Conservation (phyloP, 352 stramenopile species). For the Phytophthora sojae region DNA sequence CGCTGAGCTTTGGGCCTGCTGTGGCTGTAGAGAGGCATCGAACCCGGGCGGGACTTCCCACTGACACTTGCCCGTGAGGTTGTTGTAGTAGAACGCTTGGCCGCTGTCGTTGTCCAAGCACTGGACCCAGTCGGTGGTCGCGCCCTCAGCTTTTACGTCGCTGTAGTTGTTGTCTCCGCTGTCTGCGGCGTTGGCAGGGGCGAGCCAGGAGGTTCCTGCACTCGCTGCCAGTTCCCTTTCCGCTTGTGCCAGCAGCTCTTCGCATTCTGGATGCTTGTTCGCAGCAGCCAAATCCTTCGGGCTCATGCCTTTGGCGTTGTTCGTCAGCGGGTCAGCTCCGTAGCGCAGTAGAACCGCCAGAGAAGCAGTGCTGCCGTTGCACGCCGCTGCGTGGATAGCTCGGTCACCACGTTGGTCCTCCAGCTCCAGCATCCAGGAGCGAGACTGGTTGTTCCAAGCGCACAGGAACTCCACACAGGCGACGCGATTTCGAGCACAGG, state of each 20-base stretch:
- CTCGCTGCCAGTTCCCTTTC: conserved; percentile 47
- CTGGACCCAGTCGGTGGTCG: conserved; percentile 52
- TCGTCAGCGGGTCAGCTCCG: conserved; percentile 53
- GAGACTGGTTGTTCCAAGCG: conserved; percentile 67
- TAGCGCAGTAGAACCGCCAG: conserved; percentile 58
- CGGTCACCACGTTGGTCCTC: conserved; percentile 68
- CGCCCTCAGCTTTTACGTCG: conserved; percentile 15
- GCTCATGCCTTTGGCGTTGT: conserved; percentile 60
- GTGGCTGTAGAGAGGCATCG: conserved; percentile 34
- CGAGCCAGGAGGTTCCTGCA: conserved; percentile 58
- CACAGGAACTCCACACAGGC: conserved; percentile 69
- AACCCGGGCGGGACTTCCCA: conserved; percentile 62
- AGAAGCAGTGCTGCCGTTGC: conserved; percentile 59
- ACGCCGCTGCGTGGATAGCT: conserved; percentile 67
- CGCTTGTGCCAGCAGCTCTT: conserved; percentile 50
- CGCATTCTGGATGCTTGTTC: conserved; percentile 58
- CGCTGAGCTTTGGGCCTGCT: conserved; percentile 25
- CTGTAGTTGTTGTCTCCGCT: conserved; percentile 16
- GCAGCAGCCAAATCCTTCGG: conserved; percentile 53
- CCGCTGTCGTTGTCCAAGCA: conserved; percentile 69
- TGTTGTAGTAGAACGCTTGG: conserved; percentile 78
- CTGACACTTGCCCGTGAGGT: conserved; percentile 74
- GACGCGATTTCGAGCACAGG: conserved; percentile 60
- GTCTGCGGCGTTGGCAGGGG: conserved; percentile 55
- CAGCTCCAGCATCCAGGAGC: conserved; percentile 76